Evolutionary conservation across 106 monocot species (phyloP).

Genomic region (Vanilla planifolia): DNA sequence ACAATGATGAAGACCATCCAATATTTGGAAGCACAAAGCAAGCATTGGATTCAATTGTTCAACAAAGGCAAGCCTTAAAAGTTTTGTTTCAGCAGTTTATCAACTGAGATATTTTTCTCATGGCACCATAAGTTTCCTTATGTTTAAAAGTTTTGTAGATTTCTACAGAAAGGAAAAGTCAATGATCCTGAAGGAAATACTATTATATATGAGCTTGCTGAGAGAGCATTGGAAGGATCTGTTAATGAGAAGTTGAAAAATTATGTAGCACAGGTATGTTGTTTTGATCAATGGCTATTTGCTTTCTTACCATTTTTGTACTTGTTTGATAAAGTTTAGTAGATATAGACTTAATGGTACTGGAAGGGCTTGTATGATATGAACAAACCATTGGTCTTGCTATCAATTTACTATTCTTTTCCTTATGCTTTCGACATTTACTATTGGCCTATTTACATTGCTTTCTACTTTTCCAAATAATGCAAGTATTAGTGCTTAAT

Average conservation of each 20-base stretch:
- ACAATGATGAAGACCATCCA: constrained; percentile 67
- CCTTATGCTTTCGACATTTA: too few species aligned
- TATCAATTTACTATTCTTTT: too few species aligned
- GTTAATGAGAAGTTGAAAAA: constrained; percentile 44
- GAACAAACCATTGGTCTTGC: too few species aligned
- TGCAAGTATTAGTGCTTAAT: too few species aligned
- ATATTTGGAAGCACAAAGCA: constrained; percentile 74
- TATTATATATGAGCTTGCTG: constrained; percentile 86
- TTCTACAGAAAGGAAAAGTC: constrained; percentile 79
- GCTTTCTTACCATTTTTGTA: too few species aligned
- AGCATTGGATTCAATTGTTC: constrained; percentile 67
- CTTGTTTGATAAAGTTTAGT: too few species aligned
- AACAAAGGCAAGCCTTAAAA: constrained; percentile 64
- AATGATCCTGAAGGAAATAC: constrained; percentile 61
- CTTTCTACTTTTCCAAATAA: too few species aligned
- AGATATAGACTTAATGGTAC: too few species aligned
- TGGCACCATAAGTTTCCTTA: neutral
- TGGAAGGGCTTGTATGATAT: too few species aligned
- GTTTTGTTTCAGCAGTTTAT: neutral
- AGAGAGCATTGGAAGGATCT: constrained; percentile 77
- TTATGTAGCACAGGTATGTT: constrained; percentile 53
- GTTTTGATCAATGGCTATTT: constrained; percentile 3
- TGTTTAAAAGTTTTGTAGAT: constrained; percentile 29
- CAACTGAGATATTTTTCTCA: neutral
- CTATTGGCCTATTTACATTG: too few species aligned